Percentiles rank a stretch among this genome's conserved stretches.
Conservation (phyloP, 129 eudicot species). For the Centrapalus pauciflorus region DNA sequence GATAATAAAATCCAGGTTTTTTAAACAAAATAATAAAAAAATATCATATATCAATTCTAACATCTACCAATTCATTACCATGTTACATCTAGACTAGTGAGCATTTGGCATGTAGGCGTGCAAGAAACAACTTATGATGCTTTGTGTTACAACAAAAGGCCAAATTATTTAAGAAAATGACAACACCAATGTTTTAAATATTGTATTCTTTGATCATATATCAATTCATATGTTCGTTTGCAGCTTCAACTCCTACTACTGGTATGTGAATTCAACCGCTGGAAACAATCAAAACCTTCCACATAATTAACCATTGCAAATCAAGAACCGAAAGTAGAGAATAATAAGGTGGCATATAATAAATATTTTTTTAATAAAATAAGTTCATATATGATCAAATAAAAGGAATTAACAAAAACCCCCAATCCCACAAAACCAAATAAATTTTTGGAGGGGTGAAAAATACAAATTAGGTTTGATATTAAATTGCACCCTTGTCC, state of each 20-base stretch:
- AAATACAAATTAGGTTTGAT: neutral
- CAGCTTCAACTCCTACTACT: too few species aligned
- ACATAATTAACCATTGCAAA: neutral
- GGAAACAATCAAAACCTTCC: neutral
- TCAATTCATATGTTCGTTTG: neutral
- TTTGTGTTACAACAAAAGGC: neutral
- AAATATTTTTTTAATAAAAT: neutral
- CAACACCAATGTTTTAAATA: too few species aligned
- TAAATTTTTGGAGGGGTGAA: too few species aligned
- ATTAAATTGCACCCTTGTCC: slow-evolving; percentile 14
- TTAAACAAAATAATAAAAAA: neutral
- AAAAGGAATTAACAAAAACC: too few species aligned
- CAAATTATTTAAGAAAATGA: neutral
- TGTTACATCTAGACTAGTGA: neutral
- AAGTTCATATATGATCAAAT: too few species aligned
- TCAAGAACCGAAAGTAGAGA: neutral
- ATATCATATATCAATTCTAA: neutral
- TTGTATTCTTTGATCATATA: neutral
- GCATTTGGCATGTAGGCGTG: neutral
- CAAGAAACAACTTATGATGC: too few species aligned
- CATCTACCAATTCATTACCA: neutral
- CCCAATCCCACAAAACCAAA: too few species aligned
- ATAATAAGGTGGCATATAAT: neutral
- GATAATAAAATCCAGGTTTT: too few species aligned
- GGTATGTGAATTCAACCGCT: neutral